Conservation (phyloP, 208 protist species). For the Wallacemonas collosoma region DNA sequence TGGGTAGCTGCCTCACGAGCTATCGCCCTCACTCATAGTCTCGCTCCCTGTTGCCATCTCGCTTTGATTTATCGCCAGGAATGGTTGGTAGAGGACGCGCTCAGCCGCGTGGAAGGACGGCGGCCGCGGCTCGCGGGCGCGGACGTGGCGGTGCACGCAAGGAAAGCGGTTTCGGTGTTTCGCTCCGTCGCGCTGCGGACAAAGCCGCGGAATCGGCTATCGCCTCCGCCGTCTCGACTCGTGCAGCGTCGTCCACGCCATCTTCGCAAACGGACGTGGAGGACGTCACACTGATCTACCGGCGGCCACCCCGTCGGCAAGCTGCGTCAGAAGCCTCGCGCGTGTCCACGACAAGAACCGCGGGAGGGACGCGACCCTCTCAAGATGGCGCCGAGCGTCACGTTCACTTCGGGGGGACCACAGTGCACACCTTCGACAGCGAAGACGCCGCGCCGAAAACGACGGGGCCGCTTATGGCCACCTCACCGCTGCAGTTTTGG, state of each 20-base stretch:
- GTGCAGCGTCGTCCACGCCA: background rate
- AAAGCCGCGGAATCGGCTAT: background rate
- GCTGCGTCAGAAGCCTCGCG: constrained; percentile 19
- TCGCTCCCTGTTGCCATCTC: too few relatives aligned
- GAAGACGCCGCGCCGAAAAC: background rate
- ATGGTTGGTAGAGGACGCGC: constrained; percentile 2
- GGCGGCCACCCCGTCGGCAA: background rate
- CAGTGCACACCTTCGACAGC: constrained; percentile 6
- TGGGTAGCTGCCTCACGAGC: background rate
- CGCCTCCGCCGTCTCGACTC: background rate
- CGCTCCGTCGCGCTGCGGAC: constrained; percentile 9
- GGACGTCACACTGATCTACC: constrained; percentile 41
- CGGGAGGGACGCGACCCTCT: background rate
- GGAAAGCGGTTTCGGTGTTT: constrained; percentile 5
- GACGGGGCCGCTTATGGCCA: background rate
- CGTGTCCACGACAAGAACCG: background rate
- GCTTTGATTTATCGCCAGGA: background rate
- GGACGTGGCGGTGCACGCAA: background rate
- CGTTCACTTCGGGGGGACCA: constrained; percentile 2
- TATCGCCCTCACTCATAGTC: too few relatives aligned
- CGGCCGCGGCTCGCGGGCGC: background rate
- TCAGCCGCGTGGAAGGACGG: background rate
- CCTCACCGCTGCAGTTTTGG: constrained; percentile 19
- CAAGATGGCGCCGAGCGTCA: constrained; percentile 1
- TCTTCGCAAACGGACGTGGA: constrained; percentile 15